phyloP scores from a whole-genome alignment of 768 basidiomycete species.

The Termitomyces sp. region DNA sequence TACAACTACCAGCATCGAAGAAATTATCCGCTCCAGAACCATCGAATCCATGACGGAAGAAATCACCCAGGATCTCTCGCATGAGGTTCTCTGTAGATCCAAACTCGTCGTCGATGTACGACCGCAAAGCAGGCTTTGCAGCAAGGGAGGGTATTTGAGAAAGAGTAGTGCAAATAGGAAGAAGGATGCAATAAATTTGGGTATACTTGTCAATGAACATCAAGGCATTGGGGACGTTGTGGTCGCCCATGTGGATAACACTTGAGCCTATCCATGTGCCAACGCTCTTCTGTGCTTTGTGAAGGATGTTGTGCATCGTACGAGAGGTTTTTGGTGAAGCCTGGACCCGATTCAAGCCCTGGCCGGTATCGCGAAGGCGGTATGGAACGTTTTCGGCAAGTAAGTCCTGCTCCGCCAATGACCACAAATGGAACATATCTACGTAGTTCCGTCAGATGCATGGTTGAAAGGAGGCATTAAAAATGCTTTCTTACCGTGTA shows the following conservation, averaged over 20 bases:
- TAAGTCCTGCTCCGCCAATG: conserved; percentile 73
- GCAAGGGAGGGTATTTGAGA: conserved; percentile 63
- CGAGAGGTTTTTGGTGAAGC: conserved; percentile 84
- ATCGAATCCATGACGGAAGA: conserved; percentile 86
- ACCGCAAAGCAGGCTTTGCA: conserved; percentile 62
- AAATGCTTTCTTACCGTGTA: conserved; percentile 53
- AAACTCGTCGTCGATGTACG: conserved; percentile 80
- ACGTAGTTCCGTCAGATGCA: conserved; percentile 3
- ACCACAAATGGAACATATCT: conserved; percentile 92
- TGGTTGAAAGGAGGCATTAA: not conserved
- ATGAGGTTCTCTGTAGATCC: conserved; percentile 67
- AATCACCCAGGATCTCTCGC: conserved; percentile 73
- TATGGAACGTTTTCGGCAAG: conserved; percentile 72
- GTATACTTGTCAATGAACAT: conserved; percentile 94
- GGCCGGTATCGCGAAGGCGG: conserved; percentile 83
- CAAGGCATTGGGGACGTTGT: conserved; percentile 77
- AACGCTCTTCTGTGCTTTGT: conserved; percentile 77
- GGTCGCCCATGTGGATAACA: conserved; percentile 89
- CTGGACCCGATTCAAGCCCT: conserved; percentile 88
- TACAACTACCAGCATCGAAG: conserved; percentile 82
- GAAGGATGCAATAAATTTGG: conserved; percentile 84
- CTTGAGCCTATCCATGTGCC: conserved; percentile 84
- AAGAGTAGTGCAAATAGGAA: conserved; percentile 82
- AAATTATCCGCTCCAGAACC: conserved; percentile 91
- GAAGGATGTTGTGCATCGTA: conserved; percentile 84